These are phyloP conservation scores for Fusarium luffae DNA, from an alignment of 2,329 filamentous ascomycete species.

Conservation along the genomic window DNA sequence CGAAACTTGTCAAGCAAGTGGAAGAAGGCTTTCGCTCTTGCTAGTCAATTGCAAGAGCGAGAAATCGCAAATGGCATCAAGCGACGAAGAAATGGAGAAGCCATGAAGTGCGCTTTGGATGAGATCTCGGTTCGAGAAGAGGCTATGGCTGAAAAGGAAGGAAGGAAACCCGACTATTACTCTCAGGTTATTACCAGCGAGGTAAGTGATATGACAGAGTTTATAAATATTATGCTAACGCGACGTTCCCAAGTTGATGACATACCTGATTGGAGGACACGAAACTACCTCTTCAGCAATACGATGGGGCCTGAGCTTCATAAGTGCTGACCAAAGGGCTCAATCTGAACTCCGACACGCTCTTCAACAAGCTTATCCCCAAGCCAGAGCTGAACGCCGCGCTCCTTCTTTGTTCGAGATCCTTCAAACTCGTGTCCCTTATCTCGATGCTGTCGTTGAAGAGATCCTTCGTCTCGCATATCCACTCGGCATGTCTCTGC, in stretches of 20 bases:
- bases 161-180: conserved; percentile 15
- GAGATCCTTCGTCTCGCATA: conserved; percentile 21
- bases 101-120: conserved; percentile 25
- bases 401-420: conserved; percentile 14
- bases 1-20: not conserved
- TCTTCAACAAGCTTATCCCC: conserved; percentile 5
- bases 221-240: not conserved
- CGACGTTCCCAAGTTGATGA: not conserved
- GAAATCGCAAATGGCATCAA: conserved; percentile 17
- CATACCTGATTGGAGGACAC: conserved; percentile 25
- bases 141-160: conserved; percentile 21
- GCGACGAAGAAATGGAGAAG: conserved; percentile 10
- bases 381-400: conserved; percentile 9
- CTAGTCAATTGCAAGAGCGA: not conserved
- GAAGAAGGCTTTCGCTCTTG: conserved; percentile 4
- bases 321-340: conserved; percentile 18
- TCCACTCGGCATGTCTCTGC: conserved; percentile 6
- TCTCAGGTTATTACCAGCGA: conserved; percentile 24
- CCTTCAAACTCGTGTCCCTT: conserved; percentile 17
- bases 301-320: conserved; percentile 24
- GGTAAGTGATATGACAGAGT: not conserved
- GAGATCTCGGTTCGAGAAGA: conserved; percentile 26
- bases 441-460: conserved; percentile 29
- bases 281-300: conserved; percentile 29
- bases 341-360: conserved; percentile 6